phyloP scores from a whole-genome alignment of 2,329 filamentous ascomycete genomes.

The Pseudogymnoascus sp. region DNA sequence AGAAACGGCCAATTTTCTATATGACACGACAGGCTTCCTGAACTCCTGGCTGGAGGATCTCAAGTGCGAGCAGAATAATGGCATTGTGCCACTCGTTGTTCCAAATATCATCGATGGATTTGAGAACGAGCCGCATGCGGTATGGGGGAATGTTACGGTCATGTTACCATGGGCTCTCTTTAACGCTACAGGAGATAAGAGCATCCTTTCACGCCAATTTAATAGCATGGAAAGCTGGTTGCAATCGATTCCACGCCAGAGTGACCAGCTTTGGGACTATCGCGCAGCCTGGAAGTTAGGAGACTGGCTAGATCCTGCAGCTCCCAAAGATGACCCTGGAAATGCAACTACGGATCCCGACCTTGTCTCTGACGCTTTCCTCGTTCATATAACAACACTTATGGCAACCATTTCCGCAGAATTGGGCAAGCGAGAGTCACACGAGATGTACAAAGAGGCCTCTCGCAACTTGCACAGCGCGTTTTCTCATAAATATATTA shows the following conservation, averaged over 20 bases:
- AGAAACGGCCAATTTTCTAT: conserved; percentile 41
- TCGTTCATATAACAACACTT: conserved; percentile 15
- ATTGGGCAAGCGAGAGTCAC: conserved; percentile 10
- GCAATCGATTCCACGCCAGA: neutral
- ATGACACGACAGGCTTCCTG: conserved; percentile 42
- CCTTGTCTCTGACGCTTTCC: conserved; percentile 16
- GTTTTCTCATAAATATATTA: conserved; percentile 7
- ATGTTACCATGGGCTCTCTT: conserved; percentile 18
- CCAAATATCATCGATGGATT: conserved; percentile 9
- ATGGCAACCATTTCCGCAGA: conserved; percentile 13
- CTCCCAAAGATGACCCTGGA: conserved; percentile 14
- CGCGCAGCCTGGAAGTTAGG: conserved; percentile 3
- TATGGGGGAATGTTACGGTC: conserved; percentile 17
- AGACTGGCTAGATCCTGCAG: conserved; percentile 18
- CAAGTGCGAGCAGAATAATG: conserved; percentile 27
- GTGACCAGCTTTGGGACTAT: conserved; percentile 13
- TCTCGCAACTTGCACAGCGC: neutral
- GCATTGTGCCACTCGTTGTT: conserved; percentile 27
- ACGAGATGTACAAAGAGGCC: neutral
- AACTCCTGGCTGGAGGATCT: conserved; percentile 42
- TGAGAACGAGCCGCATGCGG: conserved; percentile 10
- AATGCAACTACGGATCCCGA: conserved; percentile 14
- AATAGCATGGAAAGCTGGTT: conserved; percentile 14
- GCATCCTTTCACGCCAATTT: conserved; percentile 12
- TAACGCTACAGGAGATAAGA: conserved; percentile 13